phyloP scores from a whole-genome alignment of 192 early-diverging fungal genomes.

The Linnemannia schmuckeri region DNA sequence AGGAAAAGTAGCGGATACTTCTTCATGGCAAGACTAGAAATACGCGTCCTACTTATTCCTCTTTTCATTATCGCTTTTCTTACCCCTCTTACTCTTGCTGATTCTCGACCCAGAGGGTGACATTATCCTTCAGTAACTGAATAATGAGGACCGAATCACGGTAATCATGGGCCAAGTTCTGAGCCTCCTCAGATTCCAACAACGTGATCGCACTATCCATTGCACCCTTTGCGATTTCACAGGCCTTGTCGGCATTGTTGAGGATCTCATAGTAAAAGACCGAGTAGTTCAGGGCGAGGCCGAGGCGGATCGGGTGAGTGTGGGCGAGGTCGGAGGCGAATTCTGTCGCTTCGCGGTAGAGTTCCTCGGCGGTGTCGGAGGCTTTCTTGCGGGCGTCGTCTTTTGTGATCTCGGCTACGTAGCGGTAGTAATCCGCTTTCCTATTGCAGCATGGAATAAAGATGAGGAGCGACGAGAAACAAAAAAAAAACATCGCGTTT shows the following conservation, averaged over 20 bases:
- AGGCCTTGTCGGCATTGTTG: constrained; percentile 94
- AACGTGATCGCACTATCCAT: constrained; percentile 91
- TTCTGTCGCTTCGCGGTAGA: constrained; percentile 93
- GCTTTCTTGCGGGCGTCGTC: constrained; percentile 86
- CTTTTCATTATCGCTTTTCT: background rate
- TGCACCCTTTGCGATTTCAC: constrained; percentile 91
- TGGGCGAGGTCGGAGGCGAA: constrained; percentile 85
- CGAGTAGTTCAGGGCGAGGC: constrained; percentile 97
- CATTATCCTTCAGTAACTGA: constrained; percentile 97
- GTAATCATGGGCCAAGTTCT: constrained; percentile 95
- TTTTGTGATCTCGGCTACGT: constrained; percentile 93
- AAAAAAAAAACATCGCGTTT: constrained; percentile 64
- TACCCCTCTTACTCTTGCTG: background rate
- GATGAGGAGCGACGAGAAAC: constrained; percentile 3
- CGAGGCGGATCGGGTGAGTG: constrained; percentile 97
- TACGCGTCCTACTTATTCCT: background rate
- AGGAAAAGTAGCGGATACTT: background rate
- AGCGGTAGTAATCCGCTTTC: constrained; percentile 98
- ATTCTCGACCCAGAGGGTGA: constrained; percentile 89
- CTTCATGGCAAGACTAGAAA: background rate
- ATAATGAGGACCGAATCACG: constrained; percentile 98
- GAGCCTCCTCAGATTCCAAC: constrained; percentile 78
- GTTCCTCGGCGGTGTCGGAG: constrained; percentile 82
- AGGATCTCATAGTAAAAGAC: constrained; percentile 99
- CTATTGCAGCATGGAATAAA: constrained; percentile 68